Base-by-base conservation (phyloP, 495 filamentous ascomycete genomes). In the Darksidea phi region DNA sequence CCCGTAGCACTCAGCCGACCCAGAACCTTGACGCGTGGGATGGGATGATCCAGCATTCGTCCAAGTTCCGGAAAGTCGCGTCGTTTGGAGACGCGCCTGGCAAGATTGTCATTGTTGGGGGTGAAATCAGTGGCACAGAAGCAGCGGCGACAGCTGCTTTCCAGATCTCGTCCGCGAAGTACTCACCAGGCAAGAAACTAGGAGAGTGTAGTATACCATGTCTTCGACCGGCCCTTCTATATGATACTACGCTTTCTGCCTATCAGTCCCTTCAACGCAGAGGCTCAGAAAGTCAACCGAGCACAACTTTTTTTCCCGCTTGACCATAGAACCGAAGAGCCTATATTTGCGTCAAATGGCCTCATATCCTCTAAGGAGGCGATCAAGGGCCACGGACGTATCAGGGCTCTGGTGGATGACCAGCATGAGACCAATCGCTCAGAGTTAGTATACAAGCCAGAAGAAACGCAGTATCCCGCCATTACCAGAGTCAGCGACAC, bases 111-210 rank as follows among this genome's bases (percentile, higher is more conserved):
- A 80, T 96, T 13, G 79, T 93, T 8, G 91, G 91, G 3, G 90
- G 90, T 1, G 88, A 88, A 56, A 90, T 95, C 81, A 93, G 88
- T 17, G 89, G 89, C 0, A 80, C 84, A 8, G 91, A 95, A 75
- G 83, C 86, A 41, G 88, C 88, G 6, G 84, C 85, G 20, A 81
- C 84, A 3, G 77, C 91, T 34, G 90, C 89, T 13, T 76, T 85
- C 17, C 82, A 88, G 49, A 71, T 90, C 2, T 90, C 88, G 0
- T 83, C 84, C 20, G 74, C 77, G 0, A 66, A 64, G 2, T 74
- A 84, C 61, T 76, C 79, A 0, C 77, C 81, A 1, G 53, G 49
- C n/a, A n/a, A n/a, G 1, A 2, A 13, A 12, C 8, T 25, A 8
- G 54, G 50, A 60, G 66, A 81, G 54, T 32, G 74, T 81, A 17